Percentiles rank a stretch among this genome's conserved stretches.
Conservation (phyloP, 73 alveolate species). For the Urostyla sp. region DNA sequence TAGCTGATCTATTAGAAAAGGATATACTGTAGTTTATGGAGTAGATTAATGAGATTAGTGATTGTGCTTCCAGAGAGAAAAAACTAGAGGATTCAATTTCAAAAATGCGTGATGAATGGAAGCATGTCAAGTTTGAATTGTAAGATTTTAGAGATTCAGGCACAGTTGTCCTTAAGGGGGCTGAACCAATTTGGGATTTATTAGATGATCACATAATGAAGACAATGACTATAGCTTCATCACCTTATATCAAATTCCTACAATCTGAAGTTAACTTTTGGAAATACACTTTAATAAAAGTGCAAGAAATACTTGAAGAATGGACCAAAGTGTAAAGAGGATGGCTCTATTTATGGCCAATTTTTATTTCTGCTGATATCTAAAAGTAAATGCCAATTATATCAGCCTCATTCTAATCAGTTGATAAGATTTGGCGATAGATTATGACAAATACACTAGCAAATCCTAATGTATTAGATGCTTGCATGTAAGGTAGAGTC, state of each 20-base stretch:
- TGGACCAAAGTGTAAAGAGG: constrained; percentile 92
- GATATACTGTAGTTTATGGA: constrained; percentile 87
- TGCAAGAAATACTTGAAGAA: constrained; percentile 93
- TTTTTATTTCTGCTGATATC: constrained; percentile 91
- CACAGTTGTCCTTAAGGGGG: constrained; percentile 83
- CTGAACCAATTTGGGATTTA: constrained; percentile 92
- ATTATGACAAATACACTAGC: constrained; percentile 85
- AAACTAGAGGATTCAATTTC: constrained; percentile 87
- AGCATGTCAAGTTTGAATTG: constrained; percentile 88
- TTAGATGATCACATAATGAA: constrained; percentile 91
- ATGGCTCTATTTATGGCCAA: constrained; percentile 90
- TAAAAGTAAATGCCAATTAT: constrained; percentile 88
- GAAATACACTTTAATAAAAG: constrained; percentile 85
- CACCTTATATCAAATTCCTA: constrained; percentile 90
- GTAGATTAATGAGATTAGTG: constrained; percentile 89
- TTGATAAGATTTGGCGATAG: constrained; percentile 93
- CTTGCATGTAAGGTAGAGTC: constrained; percentile 84
- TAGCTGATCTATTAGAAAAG: constrained; percentile 60
- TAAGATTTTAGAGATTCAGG: constrained; percentile 86
- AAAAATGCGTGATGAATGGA: constrained; percentile 93
- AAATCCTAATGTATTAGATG: constrained; percentile 89
- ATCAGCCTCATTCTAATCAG: constrained; percentile 88
- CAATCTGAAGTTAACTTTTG: constrained; percentile 86
- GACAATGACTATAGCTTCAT: constrained; percentile 89
- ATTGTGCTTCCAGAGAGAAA: constrained; percentile 91